Base-by-base conservation (phyloP, 345 rosid species). In the Citropsis articulata region DNA sequence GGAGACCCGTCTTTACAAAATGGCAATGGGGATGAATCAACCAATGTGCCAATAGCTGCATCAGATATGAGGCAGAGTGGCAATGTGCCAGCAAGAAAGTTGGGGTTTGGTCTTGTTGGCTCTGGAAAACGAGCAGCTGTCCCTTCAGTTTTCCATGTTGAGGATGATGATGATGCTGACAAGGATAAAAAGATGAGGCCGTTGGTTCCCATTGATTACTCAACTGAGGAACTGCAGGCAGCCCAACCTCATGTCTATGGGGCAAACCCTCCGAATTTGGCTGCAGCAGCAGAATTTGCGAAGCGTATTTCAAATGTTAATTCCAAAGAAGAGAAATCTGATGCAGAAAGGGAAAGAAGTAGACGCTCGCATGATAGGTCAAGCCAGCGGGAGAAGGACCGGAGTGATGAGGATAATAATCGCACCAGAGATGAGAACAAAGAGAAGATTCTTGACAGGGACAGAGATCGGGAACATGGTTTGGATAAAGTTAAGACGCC, bases 21-120 rank as follows among this genome's bases (percentile, higher is more conserved):
- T 84, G 94, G 93, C 36, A 79, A 77, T 42, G 84, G 72, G 74
- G 89, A 89, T 82, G 94, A 88, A 57, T 83, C 89, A 78, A 77
- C 81, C 21, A 68, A 75, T 83, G 31, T 86, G 69, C 59, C 75
- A 27, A 69, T 76, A 83, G 80, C 80, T 81, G 86, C 88, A 71
- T 77, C 93, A 45, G 97, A 94, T 73, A 31, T 79, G 24, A 88
- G 79, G 60, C 91, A 81, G 66, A 81, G 82, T 79, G 83, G 79
- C 71, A 86, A 78, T 86, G 92, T 86, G 27, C 95, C 94, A 33
- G 80, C 89, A 28, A 94, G 88, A 81, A 96, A 94, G 80, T 76
- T 92, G 86, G 99, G 99, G 53, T 96, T 96, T 86, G 98, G 99
- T 86, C 91, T 96, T 63, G 93, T 92, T 72, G 98, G 98, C 57